Base-by-base conservation (phyloP, 768 basidiomycete genomes). In the Rhodotorula paludigena region DNA sequence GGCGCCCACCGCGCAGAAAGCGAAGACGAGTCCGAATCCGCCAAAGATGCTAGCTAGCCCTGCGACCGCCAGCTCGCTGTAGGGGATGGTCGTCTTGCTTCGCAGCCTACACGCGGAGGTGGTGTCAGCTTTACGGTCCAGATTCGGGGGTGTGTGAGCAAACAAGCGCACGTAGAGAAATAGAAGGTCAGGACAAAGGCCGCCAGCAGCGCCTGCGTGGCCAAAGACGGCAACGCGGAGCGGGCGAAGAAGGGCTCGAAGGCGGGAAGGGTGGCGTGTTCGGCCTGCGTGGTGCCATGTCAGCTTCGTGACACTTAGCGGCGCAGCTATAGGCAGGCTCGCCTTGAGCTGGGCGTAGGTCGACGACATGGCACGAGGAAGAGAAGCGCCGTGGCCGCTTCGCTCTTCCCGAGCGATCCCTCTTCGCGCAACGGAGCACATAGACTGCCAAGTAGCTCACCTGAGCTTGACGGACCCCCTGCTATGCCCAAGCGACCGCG, bases 11-110 rank as follows among this genome's bases (percentile, higher is more conserved):
- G 84, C 85, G 80, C 89, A 90, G 79, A 96, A 94, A 63, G 94
- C 83, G 49, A 89, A 87, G 36, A 94, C 89, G 73, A 92, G 84
- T 59, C 92, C 92, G 73, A 90, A 89, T 14, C 92, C 92, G 36
- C 87, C 90, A 32, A 92, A 84, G 47, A 85, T 70, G 77, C 89
- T 90, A 33, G 90, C 91, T 20, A 85, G 77, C 47, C 84, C 79
- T 0, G 89, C 89, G 28, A 91, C 85, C 15, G 81, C 83, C 11
- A 84, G 76, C 79, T 96, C 92, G n/a, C 61, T 84, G 84, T 60
- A 85, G 68, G 16, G 85, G 84, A 36, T 89, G 80, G 49, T 83
- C 60, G 15, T 83, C 75, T 83, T 81, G 81, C 87, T 90, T 71
- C 89, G 87, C 42, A 94, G 84, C 58, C 92, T 93, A 8, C 9